Conservation (phyloP, 768 basidiomycete species). For the Lentinus brumalis region DNA sequence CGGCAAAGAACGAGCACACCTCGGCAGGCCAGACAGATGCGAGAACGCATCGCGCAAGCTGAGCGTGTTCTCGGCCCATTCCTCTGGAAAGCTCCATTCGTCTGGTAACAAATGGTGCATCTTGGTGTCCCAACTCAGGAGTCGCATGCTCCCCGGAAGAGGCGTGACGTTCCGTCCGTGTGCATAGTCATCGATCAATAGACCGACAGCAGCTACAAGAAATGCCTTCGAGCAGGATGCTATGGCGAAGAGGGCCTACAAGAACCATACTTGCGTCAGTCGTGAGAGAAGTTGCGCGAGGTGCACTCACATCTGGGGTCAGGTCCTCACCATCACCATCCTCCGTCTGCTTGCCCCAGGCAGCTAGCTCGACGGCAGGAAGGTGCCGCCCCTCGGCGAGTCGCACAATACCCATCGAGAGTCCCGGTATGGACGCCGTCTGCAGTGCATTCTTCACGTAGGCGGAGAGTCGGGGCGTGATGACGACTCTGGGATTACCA, state of each 20-base stretch:
- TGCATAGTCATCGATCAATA: conserved; percentile 35
- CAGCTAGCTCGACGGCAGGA: conserved; percentile 11
- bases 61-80: conserved; percentile 37
- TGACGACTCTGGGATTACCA: not conserved
- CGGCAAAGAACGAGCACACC: conserved; percentile 23
- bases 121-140: conserved; percentile 32
- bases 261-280: conserved; percentile 8
- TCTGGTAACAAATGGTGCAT: conserved; percentile 37
- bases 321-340: conserved; percentile 13
- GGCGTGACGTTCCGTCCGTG: conserved; percentile 30
- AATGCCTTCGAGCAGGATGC: conserved; percentile 37
- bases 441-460: conserved; percentile 12
- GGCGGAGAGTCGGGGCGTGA: conserved; percentile 11
- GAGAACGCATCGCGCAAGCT: conserved; percentile 42
- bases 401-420: conserved; percentile 22
- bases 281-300: conserved; percentile 6
- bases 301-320: conserved; percentile 22
- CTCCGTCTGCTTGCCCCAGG: conserved; percentile 20
- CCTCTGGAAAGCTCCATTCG: conserved; percentile 44
- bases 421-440: conserved; percentile 11
- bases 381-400: not conserved
- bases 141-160: conserved; percentile 16
- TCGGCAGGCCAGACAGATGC: conserved; percentile 41
- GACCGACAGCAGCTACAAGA: conserved; percentile 29
- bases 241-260: conserved; percentile 31